These are phyloP conservation scores for Coemansia sp. DNA, from an alignment of 192 early-diverging fungal species.

Conservation along the genomic window DNA sequence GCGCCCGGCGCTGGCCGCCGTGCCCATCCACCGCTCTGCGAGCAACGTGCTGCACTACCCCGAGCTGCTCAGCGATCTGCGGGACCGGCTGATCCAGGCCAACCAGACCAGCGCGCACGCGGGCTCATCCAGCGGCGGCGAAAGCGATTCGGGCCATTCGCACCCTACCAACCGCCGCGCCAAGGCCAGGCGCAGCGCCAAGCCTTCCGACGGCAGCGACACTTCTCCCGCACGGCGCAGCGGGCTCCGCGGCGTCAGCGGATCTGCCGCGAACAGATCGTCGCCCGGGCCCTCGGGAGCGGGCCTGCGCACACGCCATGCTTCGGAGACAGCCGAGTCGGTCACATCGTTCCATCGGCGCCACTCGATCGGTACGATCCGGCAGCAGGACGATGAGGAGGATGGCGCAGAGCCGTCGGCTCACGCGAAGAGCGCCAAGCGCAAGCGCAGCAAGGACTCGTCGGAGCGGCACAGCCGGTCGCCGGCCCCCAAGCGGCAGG, in stretches of 20 bases:
- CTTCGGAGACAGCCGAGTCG: background rate
- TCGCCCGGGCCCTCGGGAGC: conserved; percentile 11
- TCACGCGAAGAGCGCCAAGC: conserved; percentile 17
- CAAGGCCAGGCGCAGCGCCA: conserved; percentile 19
- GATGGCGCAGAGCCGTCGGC: conserved; percentile 3
- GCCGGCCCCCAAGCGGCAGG: conserved; percentile 3
- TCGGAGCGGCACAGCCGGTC: conserved; percentile 19
- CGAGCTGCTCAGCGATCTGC: conserved; percentile 47
- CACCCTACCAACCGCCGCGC: conserved; percentile 8
- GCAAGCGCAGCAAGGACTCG: conserved; percentile 28
- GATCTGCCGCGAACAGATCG: conserved; percentile 11
- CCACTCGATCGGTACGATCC: conserved; percentile 43
- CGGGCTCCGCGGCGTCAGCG: conserved; percentile 18
- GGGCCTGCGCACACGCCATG: conserved; percentile 1
- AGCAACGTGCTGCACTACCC: conserved; percentile 51
- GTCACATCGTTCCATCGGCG: conserved; percentile 31
- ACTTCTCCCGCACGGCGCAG: conserved; percentile 14
- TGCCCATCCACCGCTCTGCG: conserved; percentile 43
- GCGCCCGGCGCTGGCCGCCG: conserved; percentile 7
- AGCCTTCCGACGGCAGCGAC: conserved; percentile 5
- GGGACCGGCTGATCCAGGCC: conserved; percentile 44
- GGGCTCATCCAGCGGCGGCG: conserved; percentile 28
- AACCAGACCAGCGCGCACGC: conserved; percentile 23
- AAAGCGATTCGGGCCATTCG: conserved; percentile 30
- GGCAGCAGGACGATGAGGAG: conserved; percentile 15